Base-by-base conservation (phyloP, 1,139 yeast species). In the Pichia cactophila region DNA sequence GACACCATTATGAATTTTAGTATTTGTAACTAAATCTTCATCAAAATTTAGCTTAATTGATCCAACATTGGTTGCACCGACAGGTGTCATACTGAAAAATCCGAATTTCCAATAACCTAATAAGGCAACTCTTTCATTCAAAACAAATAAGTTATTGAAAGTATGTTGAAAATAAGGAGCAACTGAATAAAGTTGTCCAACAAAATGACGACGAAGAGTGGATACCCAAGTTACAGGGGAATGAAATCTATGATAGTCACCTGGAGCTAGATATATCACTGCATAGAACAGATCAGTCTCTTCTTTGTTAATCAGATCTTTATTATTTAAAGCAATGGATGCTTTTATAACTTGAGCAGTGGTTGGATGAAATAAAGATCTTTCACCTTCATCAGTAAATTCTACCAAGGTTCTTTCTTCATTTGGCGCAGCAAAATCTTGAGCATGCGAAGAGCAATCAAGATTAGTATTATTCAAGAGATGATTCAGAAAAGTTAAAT, bases 51-150 rank as follows among this genome's bases (percentile, higher is more conserved):
- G 78, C 51, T 86, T 81, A 57, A 94, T 92, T 60, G 95, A 85
- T 20, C 99, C 99, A 39, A 94, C 99, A 66, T 94, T 94, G 7
- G 98, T 94, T 31, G 99, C 99, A 28, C 99, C 99, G 11, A 94
- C 98, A 0, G 98, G 97, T 2, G 96, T 90, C 99, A 94, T 94
- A 55, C 95, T 85, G 70, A 92, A 92, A 64, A 94, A 94, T 0
- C 99, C 99, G 66, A 92, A 78, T 63, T 86, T 86, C 97, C 98
- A 94, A 61, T 87, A 83, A 2, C 99, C 99, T 53, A 94, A 75
- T 46, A 94, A 72, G 0, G 97, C 95, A 9, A 94, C 98, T 60
- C 99, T 78, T 69, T 94, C 99, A 65, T 94, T 94, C 59, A 94
- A 72, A 8, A 90, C 89, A 64, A 94, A 92, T 56, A 94, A 75